Base-by-base conservation (phyloP, 2,329 filamentous ascomycete genomes). In the Rasamsonia emersonii region DNA sequence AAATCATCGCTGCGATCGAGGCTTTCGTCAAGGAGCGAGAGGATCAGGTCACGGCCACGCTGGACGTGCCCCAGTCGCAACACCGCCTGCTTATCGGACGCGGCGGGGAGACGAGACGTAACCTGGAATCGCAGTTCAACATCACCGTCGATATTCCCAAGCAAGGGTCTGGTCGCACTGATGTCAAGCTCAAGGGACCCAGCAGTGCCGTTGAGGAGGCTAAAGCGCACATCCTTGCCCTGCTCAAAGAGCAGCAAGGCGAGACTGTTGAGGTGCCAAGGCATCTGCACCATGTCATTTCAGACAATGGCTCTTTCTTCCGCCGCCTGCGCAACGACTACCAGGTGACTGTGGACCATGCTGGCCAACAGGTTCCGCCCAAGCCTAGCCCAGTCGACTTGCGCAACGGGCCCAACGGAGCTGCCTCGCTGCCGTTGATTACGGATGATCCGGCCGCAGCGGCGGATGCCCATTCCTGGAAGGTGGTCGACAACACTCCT, bases 221-320 rank as follows among this genome's bases (percentile, higher is more conserved):
- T 31, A 94, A 93, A 68, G 76, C 78, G 37, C 86, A 95, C 61
- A 86, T 98, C 42, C 41, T 55, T 29, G 62, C 75, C 31, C 62
- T 94, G 32, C 71, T 88, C 42, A 89, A 93, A 68, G 80, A 88
- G 46, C 82, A 89, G 53, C 80, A 91, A 56, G 84, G 85, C 40
- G 86, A 91, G 68, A 91, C 82, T 0, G 62, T 96, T n/a, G 72
- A 82, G 46, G 74, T 98, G 6, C 89, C 91, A 8, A 75, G 79
- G 38, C 76, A 79, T 46, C 68, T 91, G 38, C 91, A 98, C 65
- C 85, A 96, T 56, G 64, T 71, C 38, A 73, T 98, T 45, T 46
- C 59, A 7, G 89, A 94, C 56, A 88, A 89, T 43, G 91, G 89
- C 1, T 80, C 86, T 47, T 83, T 96, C 65, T 95, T 96, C 82